phyloP scores from a whole-genome alignment of 176 grass and related monocot species.

The Aegilops speltoides region DNA sequence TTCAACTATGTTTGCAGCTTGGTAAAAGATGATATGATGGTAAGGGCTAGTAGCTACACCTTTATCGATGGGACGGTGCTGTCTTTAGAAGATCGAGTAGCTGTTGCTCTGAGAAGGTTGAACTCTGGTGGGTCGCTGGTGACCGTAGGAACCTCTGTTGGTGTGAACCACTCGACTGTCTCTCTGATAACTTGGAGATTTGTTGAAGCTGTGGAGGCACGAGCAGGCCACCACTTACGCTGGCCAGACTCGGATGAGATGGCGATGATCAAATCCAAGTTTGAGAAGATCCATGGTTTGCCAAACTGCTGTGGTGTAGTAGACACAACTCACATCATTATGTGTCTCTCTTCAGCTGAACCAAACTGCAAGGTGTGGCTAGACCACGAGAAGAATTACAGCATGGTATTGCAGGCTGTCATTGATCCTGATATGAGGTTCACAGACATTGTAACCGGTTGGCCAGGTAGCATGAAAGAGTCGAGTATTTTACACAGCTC shows the following conservation, averaged over 20 bases:
- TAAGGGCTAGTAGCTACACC: conserved; percentile 52
- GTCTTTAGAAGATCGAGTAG: conserved; percentile 66
- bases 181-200: conserved; percentile 72
- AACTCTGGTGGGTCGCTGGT: conserved; percentile 68
- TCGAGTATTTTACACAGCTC: conserved; percentile 49
- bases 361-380: conserved; percentile 72
- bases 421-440: conserved; percentile 45
- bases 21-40: conserved; percentile 68
- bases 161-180: conserved; percentile 65
- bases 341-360: conserved; percentile 72
- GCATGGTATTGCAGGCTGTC: conserved; percentile 74
- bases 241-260: conserved; percentile 57
- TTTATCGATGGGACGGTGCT: conserved; percentile 54
- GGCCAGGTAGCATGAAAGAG: conserved; percentile 75
- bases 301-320: conserved; percentile 73
- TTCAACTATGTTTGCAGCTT: conserved; percentile 58
- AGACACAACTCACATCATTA: conserved; percentile 65
- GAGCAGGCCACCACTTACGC: conserved; percentile 44
- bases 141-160: conserved; percentile 54
- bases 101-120: conserved; percentile 59
- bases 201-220: conserved; percentile 69
- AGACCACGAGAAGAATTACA: conserved; percentile 64
- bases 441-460: conserved; percentile 60
- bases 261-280: conserved; percentile 61
- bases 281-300: conserved; percentile 50